Evolutionary conservation across 352 stramenopile species (phyloP), one percentile per base, ranked within the genome.

Genomic region (Phytophthora pluvialis): DNA sequence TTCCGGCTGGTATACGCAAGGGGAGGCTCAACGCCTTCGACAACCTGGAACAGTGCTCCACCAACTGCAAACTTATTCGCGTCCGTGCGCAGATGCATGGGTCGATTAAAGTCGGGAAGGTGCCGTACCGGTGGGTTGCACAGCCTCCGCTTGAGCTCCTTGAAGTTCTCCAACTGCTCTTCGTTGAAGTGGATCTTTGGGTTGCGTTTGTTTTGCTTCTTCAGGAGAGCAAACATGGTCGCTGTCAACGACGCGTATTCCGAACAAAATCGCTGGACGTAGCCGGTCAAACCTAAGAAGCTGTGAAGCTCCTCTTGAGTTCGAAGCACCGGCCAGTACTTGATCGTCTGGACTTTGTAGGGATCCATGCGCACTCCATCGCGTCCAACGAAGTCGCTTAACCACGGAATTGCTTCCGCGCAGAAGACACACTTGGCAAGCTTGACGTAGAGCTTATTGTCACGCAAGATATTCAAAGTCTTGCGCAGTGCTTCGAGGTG

Each of bases 391-490:
- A 57, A 57, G 25, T 46, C 35, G 11, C 49, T 12, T 6, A 57
- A 21, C n/a, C 49, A 57, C 8, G 49, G 49, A 9, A 57, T 57
- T 6, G 45, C 49, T 4, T 47, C 33, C 1, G 48, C 33, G 3
- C 33, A 56, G 21, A 55, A 56, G 33, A 38, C 33, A 36, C 32
- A 56, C 33, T 57, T 57, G 35, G 33, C 39, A 8, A 50, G n/a
- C 12, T 62, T 62, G 3, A 54, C 54, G 29, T 54, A 53, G 3
- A 53, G 26, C 29, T 53, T 62, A 42, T 45, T 53, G 21, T 21
- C 2, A 2, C 21, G 18, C 54, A 62, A 53, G 8, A 62, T 53
- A 13, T 53, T 21, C 15, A 62, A 36, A 1, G 54, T 47, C 10
- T 53, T 45, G 3, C 43, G 54, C 15, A 61, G 2, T 11, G 42